Conservation (phyloP, 495 filamentous ascomycete species). For the Xanthoparmelia taractica region DNA sequence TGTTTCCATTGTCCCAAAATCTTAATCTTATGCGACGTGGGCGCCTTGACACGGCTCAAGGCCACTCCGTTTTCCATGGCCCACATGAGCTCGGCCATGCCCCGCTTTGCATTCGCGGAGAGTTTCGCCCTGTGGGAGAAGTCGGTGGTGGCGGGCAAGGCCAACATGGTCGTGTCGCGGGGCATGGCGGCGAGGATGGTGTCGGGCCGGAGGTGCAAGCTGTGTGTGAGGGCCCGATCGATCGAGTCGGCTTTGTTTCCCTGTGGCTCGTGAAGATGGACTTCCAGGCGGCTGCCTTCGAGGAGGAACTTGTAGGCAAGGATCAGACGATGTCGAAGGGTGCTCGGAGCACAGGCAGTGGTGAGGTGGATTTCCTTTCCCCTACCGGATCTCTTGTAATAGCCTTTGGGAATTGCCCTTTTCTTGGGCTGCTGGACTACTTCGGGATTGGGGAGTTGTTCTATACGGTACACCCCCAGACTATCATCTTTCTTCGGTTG, state of each 20-base stretch:
- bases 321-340: not conserved
- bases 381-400: not conserved
- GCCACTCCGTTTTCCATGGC: not conserved
- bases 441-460: not conserved
- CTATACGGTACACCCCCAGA: not conserved
- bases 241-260: not conserved
- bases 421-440: too few species aligned
- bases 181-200: too few species aligned
- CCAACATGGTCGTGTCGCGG: too few species aligned
- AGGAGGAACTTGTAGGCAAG: not conserved
- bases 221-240: slow-evolving; percentile 3
- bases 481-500: too few species aligned
- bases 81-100: not conserved
- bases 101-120: not conserved
- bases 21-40: not conserved
- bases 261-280: not conserved
- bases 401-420: too few species aligned
- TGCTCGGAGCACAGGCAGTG: not conserved
- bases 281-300: not conserved
- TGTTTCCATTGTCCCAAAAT: not conserved
- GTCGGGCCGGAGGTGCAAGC: too few species aligned
- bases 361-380: slow-evolving; percentile 5
- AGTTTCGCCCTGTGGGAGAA: not conserved
- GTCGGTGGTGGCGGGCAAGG: not conserved
- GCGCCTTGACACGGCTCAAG: not conserved